These are phyloP conservation scores for Penicillium turbatum DNA, from an alignment of 495 filamentous ascomycete genomes.

Conservation along the genomic window DNA sequence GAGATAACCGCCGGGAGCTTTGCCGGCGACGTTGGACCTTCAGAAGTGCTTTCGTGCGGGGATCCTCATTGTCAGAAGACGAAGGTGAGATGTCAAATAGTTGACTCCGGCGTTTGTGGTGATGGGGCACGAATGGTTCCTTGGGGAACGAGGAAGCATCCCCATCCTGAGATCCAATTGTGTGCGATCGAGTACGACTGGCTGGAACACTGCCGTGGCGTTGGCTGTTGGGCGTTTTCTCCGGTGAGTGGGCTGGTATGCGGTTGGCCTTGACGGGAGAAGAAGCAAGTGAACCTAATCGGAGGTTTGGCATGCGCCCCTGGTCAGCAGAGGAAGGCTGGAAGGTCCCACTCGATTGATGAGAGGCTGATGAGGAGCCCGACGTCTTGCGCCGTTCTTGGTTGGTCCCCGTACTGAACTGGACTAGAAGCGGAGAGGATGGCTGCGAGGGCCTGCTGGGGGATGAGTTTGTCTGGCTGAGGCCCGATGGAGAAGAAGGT, in stretches of 20 bases:
- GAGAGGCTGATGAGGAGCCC: slow-evolving; percentile 80
- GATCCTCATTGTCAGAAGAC: slow-evolving; percentile 94
- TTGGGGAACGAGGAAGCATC: slow-evolving; percentile 53
- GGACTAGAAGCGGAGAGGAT: slow-evolving; percentile 88
- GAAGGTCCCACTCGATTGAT: slow-evolving; percentile 67
- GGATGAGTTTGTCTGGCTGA: slow-evolving; percentile 76
- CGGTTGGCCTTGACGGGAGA: slow-evolving; percentile 75
- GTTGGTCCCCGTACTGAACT: slow-evolving; percentile 77
- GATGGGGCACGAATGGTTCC: slow-evolving; percentile 64
- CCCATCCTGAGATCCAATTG: slow-evolving; percentile 89
- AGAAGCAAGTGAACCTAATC: slow-evolving; percentile 63
- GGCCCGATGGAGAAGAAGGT: slow-evolving; percentile 76
- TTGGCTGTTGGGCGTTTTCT: slow-evolving; percentile 42
- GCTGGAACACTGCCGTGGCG: slow-evolving; percentile 46
- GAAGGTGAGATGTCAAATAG: slow-evolving; percentile 96
- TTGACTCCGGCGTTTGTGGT: slow-evolving; percentile 88
- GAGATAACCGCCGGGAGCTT: slow-evolving; percentile 86
- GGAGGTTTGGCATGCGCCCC: slow-evolving; percentile 38
- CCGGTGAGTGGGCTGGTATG: slow-evolving; percentile 49
- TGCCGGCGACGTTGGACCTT: slow-evolving; percentile 89
- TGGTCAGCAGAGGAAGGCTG: slow-evolving; percentile 69
- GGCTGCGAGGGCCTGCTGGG: slow-evolving; percentile 86
- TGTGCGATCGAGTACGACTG: slow-evolving; percentile 77
- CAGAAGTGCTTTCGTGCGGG: slow-evolving; percentile 84
- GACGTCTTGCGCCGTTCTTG: slow-evolving; percentile 74